phyloP scores from a whole-genome alignment of 805 yeast genomes.

The Debaryomyces maramus region DNA sequence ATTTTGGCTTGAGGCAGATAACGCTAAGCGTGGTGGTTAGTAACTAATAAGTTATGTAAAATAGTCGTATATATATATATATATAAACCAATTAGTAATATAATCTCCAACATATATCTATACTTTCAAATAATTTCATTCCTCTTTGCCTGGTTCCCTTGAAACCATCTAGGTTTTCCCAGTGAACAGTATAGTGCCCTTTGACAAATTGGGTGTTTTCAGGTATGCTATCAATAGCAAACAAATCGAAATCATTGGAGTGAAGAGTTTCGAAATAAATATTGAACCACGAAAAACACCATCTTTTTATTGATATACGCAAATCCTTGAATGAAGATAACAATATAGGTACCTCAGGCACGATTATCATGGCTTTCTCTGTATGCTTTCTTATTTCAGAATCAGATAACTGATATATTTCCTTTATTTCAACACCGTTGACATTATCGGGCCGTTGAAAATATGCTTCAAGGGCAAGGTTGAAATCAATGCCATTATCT shows the following conservation, averaged over 20 bases:
- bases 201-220: background rate
- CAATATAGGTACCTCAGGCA: constrained; percentile 2
- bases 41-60: background rate
- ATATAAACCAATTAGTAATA: constrained; percentile 3
- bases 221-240: background rate
- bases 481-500: constrained; percentile 5
- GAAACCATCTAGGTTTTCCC: constrained; percentile 63
- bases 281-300: constrained; percentile 33
- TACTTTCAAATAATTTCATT: constrained; percentile 47
- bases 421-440: constrained; percentile 7
- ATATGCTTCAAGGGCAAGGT: constrained; percentile 8
- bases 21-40: constrained; percentile 28
- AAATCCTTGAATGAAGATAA: constrained; percentile 14
- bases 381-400: background rate
- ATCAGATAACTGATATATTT: constrained; percentile 1
- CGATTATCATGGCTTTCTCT: background rate
- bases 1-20: constrained; percentile 29
- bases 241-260: background rate
- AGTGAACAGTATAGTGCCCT: constrained; percentile 6
- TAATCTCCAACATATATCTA: constrained; percentile 41
- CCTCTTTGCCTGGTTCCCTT: constrained; percentile 63
- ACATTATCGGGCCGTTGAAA: background rate
- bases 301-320: constrained; percentile 14
- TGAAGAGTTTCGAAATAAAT: constrained; percentile 6
- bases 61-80: background rate